Evolutionary conservation across 306 rosid genomes (phyloP).

Genomic region (Abrus precatorius): DNA sequence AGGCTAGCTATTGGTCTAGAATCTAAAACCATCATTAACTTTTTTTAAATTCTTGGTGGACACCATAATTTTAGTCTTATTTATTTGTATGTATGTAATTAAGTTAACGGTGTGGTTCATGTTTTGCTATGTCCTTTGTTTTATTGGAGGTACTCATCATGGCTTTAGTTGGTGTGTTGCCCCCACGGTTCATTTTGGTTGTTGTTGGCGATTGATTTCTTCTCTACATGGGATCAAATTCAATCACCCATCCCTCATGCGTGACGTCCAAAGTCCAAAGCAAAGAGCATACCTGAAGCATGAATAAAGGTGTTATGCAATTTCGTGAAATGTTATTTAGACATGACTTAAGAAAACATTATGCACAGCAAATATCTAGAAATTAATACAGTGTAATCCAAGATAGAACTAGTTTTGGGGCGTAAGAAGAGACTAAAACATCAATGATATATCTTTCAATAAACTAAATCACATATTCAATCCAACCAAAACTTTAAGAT

Average conservation of each 20-base stretch:
- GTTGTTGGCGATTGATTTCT: neutral
- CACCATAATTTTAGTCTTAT: neutral
- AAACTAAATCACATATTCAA: too few relatives aligned
- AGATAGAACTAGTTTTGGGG: too few relatives aligned
- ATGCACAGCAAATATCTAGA: neutral
- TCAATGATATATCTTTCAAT: too few relatives aligned
- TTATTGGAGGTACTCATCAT: constrained; percentile 1
- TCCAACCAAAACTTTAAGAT: too few relatives aligned
- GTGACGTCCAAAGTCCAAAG: neutral
- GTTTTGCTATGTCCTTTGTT: neutral
- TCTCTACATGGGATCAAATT: neutral
- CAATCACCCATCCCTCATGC: constrained; percentile 41
- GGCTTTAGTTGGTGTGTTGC: constrained; percentile 2
- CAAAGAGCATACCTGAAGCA: neutral
- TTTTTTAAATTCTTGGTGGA: neutral
- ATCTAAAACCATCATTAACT: neutral
- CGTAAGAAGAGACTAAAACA: too few relatives aligned
- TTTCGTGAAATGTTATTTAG: neutral
- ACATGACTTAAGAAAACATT: neutral
- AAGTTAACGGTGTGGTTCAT: constrained; percentile 18
- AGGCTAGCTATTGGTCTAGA: neutral
- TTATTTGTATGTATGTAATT: neutral
- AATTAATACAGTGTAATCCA: neutral
- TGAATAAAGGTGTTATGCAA: neutral
- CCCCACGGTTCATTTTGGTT: constrained; percentile 28